Evolutionary conservation across 805 yeast genomes (phyloP).

Genomic region (Metschnikowia colocasiae): DNA sequence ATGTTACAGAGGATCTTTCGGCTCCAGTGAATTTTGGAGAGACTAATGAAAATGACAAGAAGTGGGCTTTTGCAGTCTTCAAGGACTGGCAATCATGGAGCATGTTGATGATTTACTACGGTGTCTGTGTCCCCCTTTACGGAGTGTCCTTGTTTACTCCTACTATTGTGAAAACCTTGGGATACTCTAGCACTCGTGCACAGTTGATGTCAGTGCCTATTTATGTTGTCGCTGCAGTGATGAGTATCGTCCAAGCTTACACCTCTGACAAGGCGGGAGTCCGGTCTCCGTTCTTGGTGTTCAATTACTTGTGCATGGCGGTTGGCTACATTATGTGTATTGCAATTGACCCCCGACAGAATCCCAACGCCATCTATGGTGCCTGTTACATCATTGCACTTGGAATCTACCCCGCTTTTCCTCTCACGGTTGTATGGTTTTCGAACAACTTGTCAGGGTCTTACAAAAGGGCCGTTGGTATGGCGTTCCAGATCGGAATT

Average conservation of each 20-base stretch:
- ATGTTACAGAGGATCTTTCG: background rate
- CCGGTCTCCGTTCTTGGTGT: conserved; percentile 29
- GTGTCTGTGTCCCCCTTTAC: conserved; percentile 31
- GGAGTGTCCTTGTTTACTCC: conserved; percentile 44
- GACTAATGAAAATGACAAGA: conserved; percentile 10
- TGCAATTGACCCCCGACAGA: conserved; percentile 20
- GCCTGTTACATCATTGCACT: conserved; percentile 29
- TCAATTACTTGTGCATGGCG: conserved; percentile 24
- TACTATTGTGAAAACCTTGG: conserved; percentile 41
- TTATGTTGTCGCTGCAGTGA: conserved; percentile 33
- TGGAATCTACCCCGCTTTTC: conserved; percentile 30
- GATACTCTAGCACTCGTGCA: conserved; percentile 38
- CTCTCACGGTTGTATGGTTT: conserved; percentile 33
- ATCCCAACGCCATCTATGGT: conserved; percentile 28
- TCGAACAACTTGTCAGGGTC: conserved; percentile 35
- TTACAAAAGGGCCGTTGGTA: conserved; percentile 36
- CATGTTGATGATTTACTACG: conserved; percentile 26
- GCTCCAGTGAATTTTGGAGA: conserved; percentile 10
- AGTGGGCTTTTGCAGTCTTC: conserved; percentile 20
- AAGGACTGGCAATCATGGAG: conserved; percentile 29
- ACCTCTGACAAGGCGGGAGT: conserved; percentile 23
- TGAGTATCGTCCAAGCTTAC: conserved; percentile 27
- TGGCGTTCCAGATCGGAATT: conserved; percentile 38
- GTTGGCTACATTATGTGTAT: conserved; percentile 32
- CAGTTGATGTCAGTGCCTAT: conserved; percentile 46